Conservation (phyloP, 2,329 filamentous ascomycete genomes). For the Rachicladosporium sp. region DNA sequence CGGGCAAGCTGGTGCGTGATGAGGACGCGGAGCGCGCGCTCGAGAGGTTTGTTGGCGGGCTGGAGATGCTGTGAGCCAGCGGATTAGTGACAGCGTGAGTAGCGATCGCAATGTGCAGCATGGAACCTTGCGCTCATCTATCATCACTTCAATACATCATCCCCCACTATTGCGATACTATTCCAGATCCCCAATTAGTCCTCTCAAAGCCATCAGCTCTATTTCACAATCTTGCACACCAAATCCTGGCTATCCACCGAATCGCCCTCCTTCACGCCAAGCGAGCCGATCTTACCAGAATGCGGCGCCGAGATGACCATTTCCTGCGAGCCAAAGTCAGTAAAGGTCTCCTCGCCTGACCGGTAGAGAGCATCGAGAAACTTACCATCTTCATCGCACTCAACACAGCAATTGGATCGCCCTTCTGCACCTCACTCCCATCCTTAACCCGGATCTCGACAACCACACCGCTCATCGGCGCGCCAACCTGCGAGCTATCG, state of each 20-base stretch:
- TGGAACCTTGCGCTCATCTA: no score
- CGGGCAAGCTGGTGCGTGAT: constrained; percentile 1
- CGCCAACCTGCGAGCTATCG: constrained; percentile 88
- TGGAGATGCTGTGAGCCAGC: no score
- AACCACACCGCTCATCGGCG: constrained; percentile 93
- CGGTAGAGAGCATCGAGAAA: constrained; percentile 11
- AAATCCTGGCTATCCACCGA: constrained; percentile 89
- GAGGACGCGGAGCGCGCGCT: no score
- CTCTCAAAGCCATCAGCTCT: constrained; percentile 3
- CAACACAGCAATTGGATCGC: constrained; percentile 87
- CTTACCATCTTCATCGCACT: constrained; percentile 99
- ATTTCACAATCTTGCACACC: constrained; percentile 84
- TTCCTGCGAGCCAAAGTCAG: constrained; percentile 47
- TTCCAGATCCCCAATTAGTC: no score
- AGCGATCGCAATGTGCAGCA: no score
- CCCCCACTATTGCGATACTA: no score
- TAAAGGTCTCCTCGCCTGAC: no score
- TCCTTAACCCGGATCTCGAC: constrained; percentile 92
- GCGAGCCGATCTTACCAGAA: constrained; percentile 70
- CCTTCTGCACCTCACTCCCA: constrained; percentile 92
- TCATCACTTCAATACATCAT: no score
- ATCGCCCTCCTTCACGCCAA: constrained; percentile 87
- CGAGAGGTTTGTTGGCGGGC: no score
- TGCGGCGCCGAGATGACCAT: constrained; percentile 98
- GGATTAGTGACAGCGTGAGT: no score